Conservation (phyloP, 192 early-diverging fungal species). For the Geosiphon pyriformis region DNA sequence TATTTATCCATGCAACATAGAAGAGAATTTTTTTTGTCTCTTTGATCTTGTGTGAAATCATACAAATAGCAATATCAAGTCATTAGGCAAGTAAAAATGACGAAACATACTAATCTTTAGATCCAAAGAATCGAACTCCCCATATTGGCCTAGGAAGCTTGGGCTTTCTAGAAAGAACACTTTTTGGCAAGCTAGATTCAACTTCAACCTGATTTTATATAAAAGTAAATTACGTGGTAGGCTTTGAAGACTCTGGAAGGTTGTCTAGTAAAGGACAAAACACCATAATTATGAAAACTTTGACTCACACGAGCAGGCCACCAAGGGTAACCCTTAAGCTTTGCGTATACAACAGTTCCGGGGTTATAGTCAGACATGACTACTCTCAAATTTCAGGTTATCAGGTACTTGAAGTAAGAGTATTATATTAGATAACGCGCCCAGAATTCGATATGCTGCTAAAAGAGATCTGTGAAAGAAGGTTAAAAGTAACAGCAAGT, state of each 20-base stretch:
- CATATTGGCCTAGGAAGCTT: conserved; percentile 34
- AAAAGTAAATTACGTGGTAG: not conserved
- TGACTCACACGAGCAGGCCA: conserved; percentile 56
- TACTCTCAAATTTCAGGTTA: no score
- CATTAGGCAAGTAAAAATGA: no score
- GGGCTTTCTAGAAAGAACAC: conserved; percentile 33
- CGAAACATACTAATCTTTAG: conserved; percentile 44
- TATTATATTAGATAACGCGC: no score
- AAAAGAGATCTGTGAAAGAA: no score
- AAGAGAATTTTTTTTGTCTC: no score
- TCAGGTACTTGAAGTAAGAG: no score
- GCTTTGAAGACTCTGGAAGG: not conserved
- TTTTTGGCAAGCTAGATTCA: conserved; percentile 32
- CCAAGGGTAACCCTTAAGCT: conserved; percentile 57
- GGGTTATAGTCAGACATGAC: conserved; percentile 31
- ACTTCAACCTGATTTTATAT: conserved; percentile 31
- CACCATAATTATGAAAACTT: not conserved
- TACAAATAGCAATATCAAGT: no score
- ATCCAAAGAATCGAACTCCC: conserved; percentile 41
- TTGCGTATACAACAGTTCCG: conserved; percentile 52
- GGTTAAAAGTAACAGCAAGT: no score
- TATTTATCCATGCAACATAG: no score
- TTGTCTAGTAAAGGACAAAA: not conserved
- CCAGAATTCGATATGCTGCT: no score
- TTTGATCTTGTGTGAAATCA: no score